Evolutionary conservation across 139 green algal species (phyloP).

Genomic region (Zygnema cylindricum): DNA sequence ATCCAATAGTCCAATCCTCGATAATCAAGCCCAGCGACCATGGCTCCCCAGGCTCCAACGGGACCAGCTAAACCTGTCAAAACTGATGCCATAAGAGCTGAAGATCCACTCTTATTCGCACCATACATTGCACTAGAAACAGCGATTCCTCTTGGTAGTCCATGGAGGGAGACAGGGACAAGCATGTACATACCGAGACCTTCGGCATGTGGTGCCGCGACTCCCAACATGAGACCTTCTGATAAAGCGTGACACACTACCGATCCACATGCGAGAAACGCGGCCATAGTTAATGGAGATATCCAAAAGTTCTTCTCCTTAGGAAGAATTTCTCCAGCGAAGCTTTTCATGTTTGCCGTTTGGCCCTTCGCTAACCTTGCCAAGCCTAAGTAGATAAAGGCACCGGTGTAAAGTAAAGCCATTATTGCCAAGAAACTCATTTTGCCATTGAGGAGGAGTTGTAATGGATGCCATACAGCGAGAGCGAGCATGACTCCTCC

Average conservation of each 20-base stretch:
- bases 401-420: slow-evolving; percentile 7
- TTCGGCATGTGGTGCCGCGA: slow-evolving; percentile 10
- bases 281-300: background rate
- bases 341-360: background rate
- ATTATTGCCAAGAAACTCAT: slow-evolving; percentile 18
- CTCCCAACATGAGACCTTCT: slow-evolving; percentile 45
- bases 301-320: background rate
- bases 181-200: slow-evolving; percentile 52
- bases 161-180: slow-evolving; percentile 34
- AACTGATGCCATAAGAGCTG: slow-evolving; percentile 10
- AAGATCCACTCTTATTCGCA: background rate
- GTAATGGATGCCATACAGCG: slow-evolving; percentile 31
- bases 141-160: slow-evolving; percentile 37
- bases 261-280: slow-evolving; percentile 7
- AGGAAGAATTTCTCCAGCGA: background rate
- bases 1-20: slow-evolving; percentile 10
- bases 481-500: slow-evolving; percentile 32
- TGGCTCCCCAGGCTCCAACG: background rate
- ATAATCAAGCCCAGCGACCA: background rate
- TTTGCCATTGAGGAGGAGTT: slow-evolving; percentile 6
- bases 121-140: slow-evolving; percentile 27
- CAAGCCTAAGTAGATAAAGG: background rate
- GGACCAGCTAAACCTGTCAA: slow-evolving; percentile 25
- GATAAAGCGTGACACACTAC: slow-evolving; percentile 21
- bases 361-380: background rate